Conservation (phyloP, 163 green algal species). For the Chlamydomonas reinhardtii region DNA sequence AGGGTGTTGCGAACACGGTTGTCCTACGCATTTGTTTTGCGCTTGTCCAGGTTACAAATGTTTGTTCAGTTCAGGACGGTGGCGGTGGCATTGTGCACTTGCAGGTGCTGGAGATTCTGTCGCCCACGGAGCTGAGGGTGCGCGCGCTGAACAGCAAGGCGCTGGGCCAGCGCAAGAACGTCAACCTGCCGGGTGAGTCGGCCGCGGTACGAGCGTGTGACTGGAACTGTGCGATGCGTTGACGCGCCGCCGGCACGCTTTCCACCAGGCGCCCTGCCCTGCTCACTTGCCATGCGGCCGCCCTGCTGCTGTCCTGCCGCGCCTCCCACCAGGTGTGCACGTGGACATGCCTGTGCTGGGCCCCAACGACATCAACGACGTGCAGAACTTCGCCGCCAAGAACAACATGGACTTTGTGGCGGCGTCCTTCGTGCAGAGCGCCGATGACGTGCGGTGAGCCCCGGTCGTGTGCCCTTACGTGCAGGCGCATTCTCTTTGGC, state of each 20-base stretch:
- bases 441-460: conserved; percentile 74
- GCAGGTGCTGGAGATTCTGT: conserved; percentile 68
- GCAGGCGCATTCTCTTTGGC: too few species aligned
- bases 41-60: too few species aligned
- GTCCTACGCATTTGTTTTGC: too few species aligned
- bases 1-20: too few species aligned
- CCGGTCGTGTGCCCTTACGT: not conserved
- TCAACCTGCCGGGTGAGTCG: conserved; percentile 79
- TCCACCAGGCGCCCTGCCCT: too few species aligned
- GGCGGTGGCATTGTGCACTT: not conserved
- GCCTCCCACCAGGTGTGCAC: conserved; percentile 45
- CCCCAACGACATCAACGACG: conserved; percentile 73
- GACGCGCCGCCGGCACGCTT: too few species aligned
- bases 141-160: conserved; percentile 69
- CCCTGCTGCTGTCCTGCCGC: too few species aligned
- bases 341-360: conserved; percentile 73
- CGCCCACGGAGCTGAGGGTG: conserved; percentile 59
- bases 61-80: too few species aligned
- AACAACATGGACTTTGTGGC: conserved; percentile 87
- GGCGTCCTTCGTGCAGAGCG: conserved; percentile 86
- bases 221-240: too few species aligned
- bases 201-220: too few species aligned
- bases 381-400: conserved; percentile 72
- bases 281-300: too few species aligned
- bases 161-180: conserved; percentile 85